Conservation (phyloP, 225 moss, liverwort and hornwort genomes). For the Pseudisothecium myosuroides region DNA sequence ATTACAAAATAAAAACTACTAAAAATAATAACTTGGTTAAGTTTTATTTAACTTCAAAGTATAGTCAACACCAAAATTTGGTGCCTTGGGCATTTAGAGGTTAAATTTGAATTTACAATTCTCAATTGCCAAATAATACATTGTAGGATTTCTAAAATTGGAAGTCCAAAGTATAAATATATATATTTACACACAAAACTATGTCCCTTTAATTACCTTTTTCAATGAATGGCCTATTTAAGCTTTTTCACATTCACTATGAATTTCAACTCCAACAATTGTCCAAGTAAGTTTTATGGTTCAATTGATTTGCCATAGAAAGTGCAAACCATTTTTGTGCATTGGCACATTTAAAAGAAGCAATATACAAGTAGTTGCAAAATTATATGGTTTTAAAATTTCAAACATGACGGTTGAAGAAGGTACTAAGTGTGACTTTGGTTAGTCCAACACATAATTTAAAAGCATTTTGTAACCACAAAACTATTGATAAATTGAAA, state of each 20-base stretch:
- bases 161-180: too few relatives aligned
- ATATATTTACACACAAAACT: too few relatives aligned
- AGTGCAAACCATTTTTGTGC: background rate
- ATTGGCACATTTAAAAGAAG: background rate
- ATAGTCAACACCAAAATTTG: too few relatives aligned
- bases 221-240: background rate
- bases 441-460: background rate
- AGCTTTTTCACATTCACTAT: background rate
- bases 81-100: too few relatives aligned
- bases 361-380: background rate
- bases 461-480: background rate
- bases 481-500: background rate
- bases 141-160: too few relatives aligned
- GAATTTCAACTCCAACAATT: background rate
- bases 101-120: too few relatives aligned
- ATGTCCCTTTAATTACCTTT: background rate
- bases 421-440: background rate
- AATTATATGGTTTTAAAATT: background rate
- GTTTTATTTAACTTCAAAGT: too few relatives aligned
- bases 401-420: background rate
- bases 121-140: too few relatives aligned
- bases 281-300: fast-evolving
- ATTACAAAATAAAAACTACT: too few relatives aligned
- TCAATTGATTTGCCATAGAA: background rate
- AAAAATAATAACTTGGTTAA: too few relatives aligned